Conservation (phyloP, 352 stramenopile genomes). For the Phytophthora sp. region DNA sequence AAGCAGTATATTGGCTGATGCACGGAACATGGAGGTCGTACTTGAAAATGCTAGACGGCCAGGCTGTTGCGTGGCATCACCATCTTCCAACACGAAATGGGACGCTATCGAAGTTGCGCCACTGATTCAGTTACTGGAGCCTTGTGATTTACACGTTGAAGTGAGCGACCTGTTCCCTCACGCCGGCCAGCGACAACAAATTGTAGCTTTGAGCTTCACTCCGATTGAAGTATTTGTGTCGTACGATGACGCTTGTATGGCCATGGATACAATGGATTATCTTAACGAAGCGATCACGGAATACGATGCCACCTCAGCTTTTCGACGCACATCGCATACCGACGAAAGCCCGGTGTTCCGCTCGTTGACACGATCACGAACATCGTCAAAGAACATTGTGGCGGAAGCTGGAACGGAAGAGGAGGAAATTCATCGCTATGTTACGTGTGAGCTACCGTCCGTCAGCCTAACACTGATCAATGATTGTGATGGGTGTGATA, state of each 20-base stretch:
- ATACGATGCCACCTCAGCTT: constrained; percentile 19
- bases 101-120: constrained; percentile 40
- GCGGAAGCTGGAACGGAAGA: constrained; percentile 8
- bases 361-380: constrained; percentile 16
- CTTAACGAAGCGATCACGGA: constrained; percentile 38
- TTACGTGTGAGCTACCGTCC: constrained; percentile 72
- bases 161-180: constrained; percentile 73
- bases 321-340: constrained; percentile 3
- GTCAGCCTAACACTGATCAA: constrained; percentile 85
- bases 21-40: constrained; percentile 66
- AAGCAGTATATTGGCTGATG: constrained; percentile 67
- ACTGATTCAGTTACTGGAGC: constrained; percentile 81
- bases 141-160: constrained; percentile 69
- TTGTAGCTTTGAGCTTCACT: constrained; percentile 72
- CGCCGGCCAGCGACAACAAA: constrained; percentile 73
- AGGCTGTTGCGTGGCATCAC: constrained; percentile 55
- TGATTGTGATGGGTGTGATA: constrained; percentile 87
- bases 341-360: constrained; percentile 1
- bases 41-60: constrained; percentile 70
- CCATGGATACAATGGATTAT: constrained; percentile 51
- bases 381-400: constrained; percentile 25
- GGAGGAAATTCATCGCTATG: constrained; percentile 75
- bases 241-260: constrained; percentile 77
- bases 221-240: constrained; percentile 83
- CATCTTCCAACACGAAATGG: constrained; percentile 28